A percentile compares a stretch with the other conserved stretches of the same genome.
Evolutionary conservation across 768 basidiomycete genomes (phyloP).

Genomic region (Auricularia cornea): DNA sequence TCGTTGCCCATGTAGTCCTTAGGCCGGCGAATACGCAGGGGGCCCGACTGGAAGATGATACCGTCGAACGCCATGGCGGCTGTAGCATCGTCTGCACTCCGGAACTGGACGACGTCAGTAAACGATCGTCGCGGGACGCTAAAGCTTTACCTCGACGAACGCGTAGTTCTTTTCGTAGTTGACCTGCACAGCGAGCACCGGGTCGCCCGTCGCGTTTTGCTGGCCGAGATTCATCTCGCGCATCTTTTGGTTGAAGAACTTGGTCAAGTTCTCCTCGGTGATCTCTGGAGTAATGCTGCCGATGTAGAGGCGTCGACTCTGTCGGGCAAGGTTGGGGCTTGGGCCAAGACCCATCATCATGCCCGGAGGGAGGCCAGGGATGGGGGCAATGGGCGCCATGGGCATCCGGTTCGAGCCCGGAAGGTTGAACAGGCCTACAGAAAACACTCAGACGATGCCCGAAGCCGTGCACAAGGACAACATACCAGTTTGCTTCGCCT

Average conservation of each 20-base stretch:
- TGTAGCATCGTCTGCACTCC: slow-evolving; percentile 92
- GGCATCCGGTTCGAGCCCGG: slow-evolving; percentile 91
- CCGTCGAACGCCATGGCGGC: slow-evolving; percentile 97
- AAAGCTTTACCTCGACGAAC: slow-evolving; percentile 74
- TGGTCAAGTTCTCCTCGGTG: slow-evolving; percentile 83
- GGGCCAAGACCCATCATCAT: slow-evolving; percentile 80
- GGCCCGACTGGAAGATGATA: slow-evolving; percentile 87
- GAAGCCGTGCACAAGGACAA: background rate
- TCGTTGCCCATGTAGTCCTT: slow-evolving; percentile 89
- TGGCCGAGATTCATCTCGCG: slow-evolving; percentile 83
- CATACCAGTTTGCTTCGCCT: slow-evolving; percentile 96
- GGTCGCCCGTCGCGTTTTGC: slow-evolving; percentile 67
- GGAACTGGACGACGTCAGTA: slow-evolving; percentile 56
- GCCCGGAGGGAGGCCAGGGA: slow-evolving; percentile 74
- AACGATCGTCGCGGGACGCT: background rate
- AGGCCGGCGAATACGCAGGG: slow-evolving; percentile 95
- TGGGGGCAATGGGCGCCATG: slow-evolving; percentile 71
- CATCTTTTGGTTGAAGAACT: slow-evolving; percentile 97
- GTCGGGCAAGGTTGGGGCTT: slow-evolving; percentile 84
- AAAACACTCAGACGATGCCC: slow-evolving; percentile 11
- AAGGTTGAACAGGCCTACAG: slow-evolving; percentile 84
- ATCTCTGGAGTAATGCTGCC: slow-evolving; percentile 94
- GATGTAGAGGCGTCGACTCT: slow-evolving; percentile 92
- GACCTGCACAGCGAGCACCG: slow-evolving; percentile 89
- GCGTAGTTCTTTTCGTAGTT: slow-evolving; percentile 99